These are phyloP conservation scores for Ceratobasidium sp. DNA, from an alignment of 1,284 basidiomycete genomes.

Conservation along the genomic window DNA sequence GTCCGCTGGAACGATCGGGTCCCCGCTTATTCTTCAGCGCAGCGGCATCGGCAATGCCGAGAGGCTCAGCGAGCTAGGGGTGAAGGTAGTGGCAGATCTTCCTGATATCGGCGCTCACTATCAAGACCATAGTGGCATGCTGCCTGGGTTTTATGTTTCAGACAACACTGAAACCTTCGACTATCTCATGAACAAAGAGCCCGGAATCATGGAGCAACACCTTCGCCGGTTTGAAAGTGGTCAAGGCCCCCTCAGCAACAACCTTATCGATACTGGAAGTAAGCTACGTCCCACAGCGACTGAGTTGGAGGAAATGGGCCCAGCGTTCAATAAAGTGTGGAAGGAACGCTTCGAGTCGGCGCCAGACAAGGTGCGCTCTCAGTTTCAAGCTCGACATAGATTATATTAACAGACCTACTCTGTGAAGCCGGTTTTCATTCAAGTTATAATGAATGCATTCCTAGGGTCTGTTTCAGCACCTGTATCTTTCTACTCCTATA, in stretches of 20 bases:
- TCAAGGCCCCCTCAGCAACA: conserved; percentile 48
- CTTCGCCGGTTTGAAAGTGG: background rate
- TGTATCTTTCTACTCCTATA: background rate
- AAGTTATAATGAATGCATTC: conserved; percentile 1
- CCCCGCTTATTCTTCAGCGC: conserved; percentile 67
- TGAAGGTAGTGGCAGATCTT: conserved; percentile 64
- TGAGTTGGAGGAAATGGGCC: conserved; percentile 63
- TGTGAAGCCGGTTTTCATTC: background rate
- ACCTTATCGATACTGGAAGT: conserved; percentile 62
- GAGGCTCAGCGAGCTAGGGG: conserved; percentile 60
- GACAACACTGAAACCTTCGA: conserved; percentile 6
- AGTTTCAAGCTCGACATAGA: background rate
- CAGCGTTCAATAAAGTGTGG: conserved; percentile 64
- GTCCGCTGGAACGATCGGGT: conserved; percentile 53
- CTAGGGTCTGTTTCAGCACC: background rate
- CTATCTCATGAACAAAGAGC: background rate
- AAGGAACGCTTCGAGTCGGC: conserved; percentile 60
- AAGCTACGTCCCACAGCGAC: conserved; percentile 64
- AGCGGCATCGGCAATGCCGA: conserved; percentile 64
- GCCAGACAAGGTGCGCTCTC: conserved; percentile 60
- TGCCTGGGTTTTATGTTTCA: background rate
- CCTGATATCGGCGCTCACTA: conserved; percentile 71
- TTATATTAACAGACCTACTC: background rate
- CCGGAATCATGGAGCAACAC: background rate
- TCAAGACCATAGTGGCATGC: conserved; percentile 58